Evolutionary conservation across 2,329 filamentous ascomycete genomes (phyloP).

Genomic region (Fusarium nelsonii): DNA sequence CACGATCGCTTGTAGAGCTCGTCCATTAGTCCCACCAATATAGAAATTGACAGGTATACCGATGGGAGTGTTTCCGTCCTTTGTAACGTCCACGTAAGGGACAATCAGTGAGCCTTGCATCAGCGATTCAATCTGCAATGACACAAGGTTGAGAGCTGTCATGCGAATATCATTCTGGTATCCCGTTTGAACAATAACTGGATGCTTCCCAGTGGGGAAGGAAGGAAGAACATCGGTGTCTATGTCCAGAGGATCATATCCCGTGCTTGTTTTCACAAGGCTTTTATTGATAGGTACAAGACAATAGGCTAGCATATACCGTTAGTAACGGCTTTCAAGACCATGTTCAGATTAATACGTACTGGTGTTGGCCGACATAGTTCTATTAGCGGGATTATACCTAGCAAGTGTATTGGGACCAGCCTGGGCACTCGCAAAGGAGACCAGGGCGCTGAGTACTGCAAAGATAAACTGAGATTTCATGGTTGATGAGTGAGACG

Average conservation of each 20-base stretch:
- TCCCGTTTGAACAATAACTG: conserved; percentile 11
- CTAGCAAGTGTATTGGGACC: conserved; percentile 18
- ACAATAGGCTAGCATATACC: neutral
- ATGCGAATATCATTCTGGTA: conserved; percentile 23
- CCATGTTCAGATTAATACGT: neutral
- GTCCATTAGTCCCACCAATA: conserved; percentile 16
- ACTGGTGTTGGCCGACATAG: conserved; percentile 27
- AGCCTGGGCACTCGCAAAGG: conserved; percentile 4
- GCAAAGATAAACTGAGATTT: neutral
- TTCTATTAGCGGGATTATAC: conserved; percentile 27
- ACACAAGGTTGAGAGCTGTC: conserved; percentile 17
- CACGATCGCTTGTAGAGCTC: neutral
- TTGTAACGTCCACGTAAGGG: conserved; percentile 17
- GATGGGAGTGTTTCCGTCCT: conserved; percentile 6
- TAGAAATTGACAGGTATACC: conserved; percentile 11
- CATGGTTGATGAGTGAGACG: neutral
- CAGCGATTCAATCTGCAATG: conserved; percentile 9
- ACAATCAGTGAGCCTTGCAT: conserved; percentile 20
- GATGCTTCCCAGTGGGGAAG: conserved; percentile 20
- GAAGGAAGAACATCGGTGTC: conserved; percentile 1
- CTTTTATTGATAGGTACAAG: conserved; percentile 16
- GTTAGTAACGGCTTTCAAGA: fast-evolving
- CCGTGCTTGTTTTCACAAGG: conserved; percentile 13
- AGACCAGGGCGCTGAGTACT: neutral
- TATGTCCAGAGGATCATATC: conserved; percentile 10